Evolutionary conservation across 2,329 filamentous ascomycete genomes (phyloP).

Genomic region (Fusarium newnesense): DNA sequence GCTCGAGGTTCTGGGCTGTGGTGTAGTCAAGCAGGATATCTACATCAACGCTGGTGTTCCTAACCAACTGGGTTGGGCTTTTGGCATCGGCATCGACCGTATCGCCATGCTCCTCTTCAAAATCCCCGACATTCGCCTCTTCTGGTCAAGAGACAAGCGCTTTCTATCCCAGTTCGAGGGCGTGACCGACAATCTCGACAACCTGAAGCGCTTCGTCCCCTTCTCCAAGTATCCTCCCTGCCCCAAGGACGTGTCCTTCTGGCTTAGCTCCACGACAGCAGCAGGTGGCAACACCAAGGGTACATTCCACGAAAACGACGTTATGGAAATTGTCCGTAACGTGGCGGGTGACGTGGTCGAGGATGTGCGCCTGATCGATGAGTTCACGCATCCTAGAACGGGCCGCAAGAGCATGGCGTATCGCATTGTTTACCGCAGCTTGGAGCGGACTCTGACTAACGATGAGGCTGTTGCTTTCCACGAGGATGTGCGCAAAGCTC

Average conservation of each 20-base stretch:
- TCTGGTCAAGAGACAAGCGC: conserved; percentile 88
- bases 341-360: conserved; percentile 87
- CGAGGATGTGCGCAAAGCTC: conserved; percentile 68
- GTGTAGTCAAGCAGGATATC: conserved; percentile 85
- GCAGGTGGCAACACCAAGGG: conserved; percentile 59
- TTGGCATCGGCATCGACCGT: conserved; percentile 91
- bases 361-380: conserved; percentile 84
- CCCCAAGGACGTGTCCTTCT: conserved; percentile 94
- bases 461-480: conserved; percentile 83
- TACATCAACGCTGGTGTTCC: conserved; percentile 81
- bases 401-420: conserved; percentile 88
- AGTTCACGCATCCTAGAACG: conserved; percentile 89
- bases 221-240: conserved; percentile 94
- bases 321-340: conserved; percentile 93
- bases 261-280: conserved; percentile 67
- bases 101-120: conserved; percentile 98
- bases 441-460: conserved; percentile 90
- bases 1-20: conserved; percentile 95
- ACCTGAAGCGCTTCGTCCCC: conserved; percentile 75
- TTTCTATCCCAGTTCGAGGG: conserved; percentile 88
- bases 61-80: conserved; percentile 88
- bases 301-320: conserved; percentile 89
- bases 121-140: conserved; percentile 94
- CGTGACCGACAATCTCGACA: conserved; percentile 61
- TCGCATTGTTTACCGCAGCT: conserved; percentile 90